phyloP scores from a whole-genome alignment of 2,329 filamentous ascomycete species.

The Gliomastix tumulicola region DNA sequence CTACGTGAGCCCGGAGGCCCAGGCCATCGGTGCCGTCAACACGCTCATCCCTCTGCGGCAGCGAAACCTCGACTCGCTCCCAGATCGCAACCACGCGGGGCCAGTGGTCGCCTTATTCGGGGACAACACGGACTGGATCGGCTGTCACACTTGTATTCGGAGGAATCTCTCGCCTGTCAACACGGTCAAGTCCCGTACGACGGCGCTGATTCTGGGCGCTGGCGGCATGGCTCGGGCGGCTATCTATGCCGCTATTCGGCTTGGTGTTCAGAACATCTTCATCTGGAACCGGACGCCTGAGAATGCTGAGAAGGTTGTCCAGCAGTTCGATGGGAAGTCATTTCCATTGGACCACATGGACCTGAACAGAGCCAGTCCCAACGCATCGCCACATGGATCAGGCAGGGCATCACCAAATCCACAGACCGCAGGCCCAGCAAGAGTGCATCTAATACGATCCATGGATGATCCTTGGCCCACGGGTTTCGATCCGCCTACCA shows the following conservation, averaged over 20 bases:
- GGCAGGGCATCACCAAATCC: background rate
- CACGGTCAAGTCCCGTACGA: slow-evolving; percentile 29
- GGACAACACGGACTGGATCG: slow-evolving; percentile 63
- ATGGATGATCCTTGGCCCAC: slow-evolving; percentile 8
- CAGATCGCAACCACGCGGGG: slow-evolving; percentile 45
- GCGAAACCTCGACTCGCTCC: slow-evolving; percentile 11
- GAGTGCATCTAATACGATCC: slow-evolving; percentile 16
- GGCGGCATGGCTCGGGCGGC: slow-evolving; percentile 34
- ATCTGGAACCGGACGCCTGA: slow-evolving; percentile 48
- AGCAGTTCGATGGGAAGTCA: slow-evolving; percentile 11
- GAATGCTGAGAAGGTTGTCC: slow-evolving; percentile 43
- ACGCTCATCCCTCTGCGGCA: slow-evolving; percentile 54
- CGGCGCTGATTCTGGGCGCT: slow-evolving; percentile 36
- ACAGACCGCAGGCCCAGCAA: background rate
- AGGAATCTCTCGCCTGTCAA: slow-evolving; percentile 54
- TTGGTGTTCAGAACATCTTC: slow-evolving; percentile 53
- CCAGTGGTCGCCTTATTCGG: slow-evolving; percentile 52
- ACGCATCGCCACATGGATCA: slow-evolving; percentile 1
- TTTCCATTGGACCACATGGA: background rate
- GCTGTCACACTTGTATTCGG: slow-evolving; percentile 53
- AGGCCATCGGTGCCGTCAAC: slow-evolving; percentile 57
- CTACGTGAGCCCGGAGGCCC: slow-evolving; percentile 52
- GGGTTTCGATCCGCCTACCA: slow-evolving; percentile 6
- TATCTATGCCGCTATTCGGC: slow-evolving; percentile 51
- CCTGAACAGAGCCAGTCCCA: slow-evolving; percentile 5